Percentiles rank a stretch among this genome's conserved stretches.
Evolutionary conservation across 2,329 filamentous ascomycete species (phyloP).

Genomic region (Cladosporium halotolerans): DNA sequence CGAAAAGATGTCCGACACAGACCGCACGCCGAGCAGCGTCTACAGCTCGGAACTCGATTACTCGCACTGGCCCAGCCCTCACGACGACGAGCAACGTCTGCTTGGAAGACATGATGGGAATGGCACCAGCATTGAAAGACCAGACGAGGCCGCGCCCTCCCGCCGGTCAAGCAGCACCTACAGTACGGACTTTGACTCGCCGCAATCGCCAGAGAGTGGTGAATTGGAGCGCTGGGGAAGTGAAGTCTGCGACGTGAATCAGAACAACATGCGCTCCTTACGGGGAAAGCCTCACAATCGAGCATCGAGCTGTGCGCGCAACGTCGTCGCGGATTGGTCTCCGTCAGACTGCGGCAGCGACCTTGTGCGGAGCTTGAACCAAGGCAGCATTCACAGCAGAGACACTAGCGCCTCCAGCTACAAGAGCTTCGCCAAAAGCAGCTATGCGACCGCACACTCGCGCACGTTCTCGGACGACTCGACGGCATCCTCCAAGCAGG

Average conservation of each 20-base stretch:
- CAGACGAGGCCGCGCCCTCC: not conserved
- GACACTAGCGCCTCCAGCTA: conserved; percentile 1
- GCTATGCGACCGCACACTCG: not conserved
- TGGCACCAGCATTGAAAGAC: not conserved
- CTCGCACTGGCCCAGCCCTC: not conserved
- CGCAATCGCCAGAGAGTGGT: not conserved
- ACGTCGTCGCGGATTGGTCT: not conserved
- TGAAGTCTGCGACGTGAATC: not conserved
- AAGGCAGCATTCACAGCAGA: conserved; percentile 4
- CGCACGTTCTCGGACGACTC: not conserved
- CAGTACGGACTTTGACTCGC: conserved; percentile 4
- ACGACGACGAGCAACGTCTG: not conserved
- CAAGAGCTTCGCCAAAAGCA: not conserved
- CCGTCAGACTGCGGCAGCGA: not conserved
- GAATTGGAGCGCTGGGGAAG: not conserved
- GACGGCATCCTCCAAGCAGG: not conserved
- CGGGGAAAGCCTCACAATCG: conserved; percentile 1
- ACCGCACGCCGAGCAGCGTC: not conserved
- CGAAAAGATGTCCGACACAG: not conserved
- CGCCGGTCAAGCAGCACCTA: not conserved
- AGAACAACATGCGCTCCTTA: not conserved
- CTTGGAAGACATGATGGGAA: not conserved
- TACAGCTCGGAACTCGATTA: not conserved
- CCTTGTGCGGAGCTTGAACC: not conserved
- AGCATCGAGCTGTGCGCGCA: not conserved